Evolutionary conservation across 768 basidiomycete genomes (phyloP), one percentile per base, ranked within the genome.

Genomic region (Leccinum boreale): DNA sequence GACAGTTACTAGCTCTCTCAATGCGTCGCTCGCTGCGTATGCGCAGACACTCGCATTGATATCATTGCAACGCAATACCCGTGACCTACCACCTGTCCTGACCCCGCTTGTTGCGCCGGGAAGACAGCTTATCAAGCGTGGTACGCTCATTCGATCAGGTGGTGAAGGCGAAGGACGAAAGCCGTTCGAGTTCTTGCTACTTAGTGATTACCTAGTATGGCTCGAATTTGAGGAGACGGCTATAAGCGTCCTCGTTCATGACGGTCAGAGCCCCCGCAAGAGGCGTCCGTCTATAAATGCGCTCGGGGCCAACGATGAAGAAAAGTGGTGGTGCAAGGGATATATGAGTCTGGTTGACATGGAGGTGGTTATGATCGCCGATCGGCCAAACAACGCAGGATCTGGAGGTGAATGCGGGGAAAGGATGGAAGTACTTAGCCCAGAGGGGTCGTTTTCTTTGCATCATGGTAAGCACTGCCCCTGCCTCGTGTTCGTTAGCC

Each of bases 131-230:
- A 71, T 96, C 47, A 87, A 85, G 56, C 83, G 89, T 12, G 88
- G 86, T 0, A 62, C 79, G 1, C 76, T 92, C 5, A 66, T 85
- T 15, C 85, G 87, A 65, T 64, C 69, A 2, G 62, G 61, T 11
- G 58, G 71, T 80, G 51, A 84, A 84, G 66, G 80, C 60, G 79
- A 78, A 4, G 70, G 73, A 51, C 67, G 69, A 55, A 69, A 46
- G 77, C 82, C 14, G 70, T 81, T 52, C 79, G 87, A 90, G 61
- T 90, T 94, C 67, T 75, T 94, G 10, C 79, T 95, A 1, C 91
- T 94, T 69, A 89, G 86, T 14, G 93, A 95, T 71, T 85, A 85
- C 62, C 72, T 95, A 33, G 65, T 94, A 35, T 92, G 90, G 90
- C 77, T 93, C 21, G 82, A 84, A 17, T 76, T 73, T 46, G 83